Percentiles rank a stretch among this genome's conserved stretches.
These are phyloP conservation scores for Fusarium sp. DNA, from an alignment of 2,329 filamentous ascomycete genomes.

Conservation along the genomic window DNA sequence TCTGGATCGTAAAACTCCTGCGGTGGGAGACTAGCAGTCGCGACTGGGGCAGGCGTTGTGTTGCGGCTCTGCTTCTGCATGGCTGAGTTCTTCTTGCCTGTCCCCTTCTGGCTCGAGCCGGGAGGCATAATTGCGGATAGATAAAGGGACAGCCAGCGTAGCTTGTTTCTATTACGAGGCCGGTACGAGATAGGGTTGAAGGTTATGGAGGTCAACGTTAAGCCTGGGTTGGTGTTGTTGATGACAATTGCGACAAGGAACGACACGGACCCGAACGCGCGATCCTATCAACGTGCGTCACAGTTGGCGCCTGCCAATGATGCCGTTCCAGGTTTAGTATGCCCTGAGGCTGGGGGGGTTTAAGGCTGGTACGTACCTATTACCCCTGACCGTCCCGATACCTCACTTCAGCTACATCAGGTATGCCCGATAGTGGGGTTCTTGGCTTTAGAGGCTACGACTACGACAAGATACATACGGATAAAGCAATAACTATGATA, in stretches of 20 bases:
- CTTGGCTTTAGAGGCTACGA: no score
- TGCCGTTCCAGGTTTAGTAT: background rate
- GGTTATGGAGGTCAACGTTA: background rate
- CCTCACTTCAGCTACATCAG: background rate
- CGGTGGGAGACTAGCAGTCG: constrained; percentile 62
- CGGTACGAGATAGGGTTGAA: constrained; percentile 14
- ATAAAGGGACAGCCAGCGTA: background rate
- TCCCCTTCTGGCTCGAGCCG: constrained; percentile 67
- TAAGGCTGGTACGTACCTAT: constrained; percentile 21
- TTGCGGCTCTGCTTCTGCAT: constrained; percentile 78
- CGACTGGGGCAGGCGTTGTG: constrained; percentile 68
- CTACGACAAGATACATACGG: no score
- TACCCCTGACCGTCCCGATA: constrained; percentile 5
- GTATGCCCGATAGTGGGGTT: no score
- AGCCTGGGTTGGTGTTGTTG: background rate
- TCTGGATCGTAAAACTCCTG: constrained; percentile 67
- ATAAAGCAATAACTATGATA: no score
- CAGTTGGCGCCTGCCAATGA: constrained; percentile 10
- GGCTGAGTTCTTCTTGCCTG: constrained; percentile 70
- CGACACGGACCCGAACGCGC: constrained; percentile 26
- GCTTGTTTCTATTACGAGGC: background rate
- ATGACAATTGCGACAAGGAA: constrained; percentile 30
- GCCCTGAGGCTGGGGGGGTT: no score
- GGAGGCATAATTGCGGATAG: constrained; percentile 60
- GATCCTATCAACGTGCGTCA: constrained; percentile 35